These are phyloP conservation scores for Phytophthora quininea DNA, from an alignment of 352 stramenopile genomes.

Conservation along the genomic window DNA sequence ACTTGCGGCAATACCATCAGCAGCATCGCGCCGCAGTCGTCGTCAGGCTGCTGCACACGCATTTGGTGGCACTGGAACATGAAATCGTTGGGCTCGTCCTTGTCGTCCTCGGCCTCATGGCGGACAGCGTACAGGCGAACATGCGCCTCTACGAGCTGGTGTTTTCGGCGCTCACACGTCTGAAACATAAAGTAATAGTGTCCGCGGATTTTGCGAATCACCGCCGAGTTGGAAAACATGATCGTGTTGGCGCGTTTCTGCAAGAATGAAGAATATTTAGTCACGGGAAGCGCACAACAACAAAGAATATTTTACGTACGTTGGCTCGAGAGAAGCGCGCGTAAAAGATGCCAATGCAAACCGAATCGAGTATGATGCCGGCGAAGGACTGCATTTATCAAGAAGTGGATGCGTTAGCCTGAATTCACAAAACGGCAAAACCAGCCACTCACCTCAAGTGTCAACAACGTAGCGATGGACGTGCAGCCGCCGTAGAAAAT, in stretches of 20 bases:
- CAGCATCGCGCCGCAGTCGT: conserved; percentile 80
- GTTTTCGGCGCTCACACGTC: conserved; percentile 88
- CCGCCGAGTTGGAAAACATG: conserved; percentile 84
- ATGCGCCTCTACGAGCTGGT: conserved; percentile 88
- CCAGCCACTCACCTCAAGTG: conserved; percentile 57
- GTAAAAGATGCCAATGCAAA: conserved; percentile 90
- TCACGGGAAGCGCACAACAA: neutral
- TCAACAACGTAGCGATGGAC: conserved; percentile 80
- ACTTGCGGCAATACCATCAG: conserved; percentile 85
- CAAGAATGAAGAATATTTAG: conserved; percentile 4
- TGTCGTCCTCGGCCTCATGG: conserved; percentile 61
- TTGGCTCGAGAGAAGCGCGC: conserved; percentile 82
- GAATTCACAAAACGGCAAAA: neutral
- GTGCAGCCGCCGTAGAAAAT: conserved; percentile 89
- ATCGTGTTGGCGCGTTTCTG: conserved; percentile 87
- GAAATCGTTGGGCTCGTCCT: conserved; percentile 43
- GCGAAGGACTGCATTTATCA: conserved; percentile 67
- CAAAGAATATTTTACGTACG: conserved; percentile 36
- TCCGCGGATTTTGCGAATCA: conserved; percentile 90
- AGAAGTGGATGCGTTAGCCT: neutral
- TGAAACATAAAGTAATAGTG: conserved; percentile 94
- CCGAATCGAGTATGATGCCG: conserved; percentile 86
- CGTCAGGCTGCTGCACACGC: conserved; percentile 89
- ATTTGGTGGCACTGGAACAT: conserved; percentile 87
- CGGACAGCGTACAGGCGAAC: conserved; percentile 85